Evolutionary conservation across 306 rosid species (phyloP).

Genomic region (Prunus campanulata): DNA sequence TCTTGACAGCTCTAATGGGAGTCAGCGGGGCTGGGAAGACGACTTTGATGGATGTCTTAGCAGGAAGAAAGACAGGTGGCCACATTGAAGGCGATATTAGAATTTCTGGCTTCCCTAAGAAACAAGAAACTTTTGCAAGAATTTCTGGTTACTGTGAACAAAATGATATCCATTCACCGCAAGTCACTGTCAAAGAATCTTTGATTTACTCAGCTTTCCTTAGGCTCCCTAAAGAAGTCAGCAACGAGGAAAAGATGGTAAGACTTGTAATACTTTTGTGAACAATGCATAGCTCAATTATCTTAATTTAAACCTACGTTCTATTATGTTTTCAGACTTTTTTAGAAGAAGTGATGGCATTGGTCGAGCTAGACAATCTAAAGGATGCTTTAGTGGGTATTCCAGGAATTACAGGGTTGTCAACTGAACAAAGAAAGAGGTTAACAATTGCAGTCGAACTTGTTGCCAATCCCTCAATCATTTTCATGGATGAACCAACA

Average conservation of each 20-base stretch:
- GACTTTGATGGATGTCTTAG: conserved; percentile 94
- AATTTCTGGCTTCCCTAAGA: conserved; percentile 91
- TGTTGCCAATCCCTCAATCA: conserved; percentile 96
- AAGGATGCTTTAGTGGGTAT: conserved; percentile 90
- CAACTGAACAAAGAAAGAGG: conserved; percentile 94
- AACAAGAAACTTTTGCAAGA: conserved; percentile 96
- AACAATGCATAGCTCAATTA: background rate
- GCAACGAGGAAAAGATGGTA: conserved; percentile 65
- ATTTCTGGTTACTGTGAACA: conserved; percentile 96
- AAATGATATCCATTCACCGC: conserved; percentile 97
- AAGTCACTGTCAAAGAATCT: conserved; percentile 86
- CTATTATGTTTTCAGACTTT: conserved; percentile 45
- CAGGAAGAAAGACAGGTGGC: conserved; percentile 96
- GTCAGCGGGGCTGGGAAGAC: conserved; percentile 99
- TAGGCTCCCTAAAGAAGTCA: conserved; percentile 85
- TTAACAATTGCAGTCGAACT: conserved; percentile 95
- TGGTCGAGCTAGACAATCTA: conserved; percentile 76
- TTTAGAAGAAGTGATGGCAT: conserved; percentile 91
- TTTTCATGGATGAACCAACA: conserved; percentile 99
- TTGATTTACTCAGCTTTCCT: conserved; percentile 96
- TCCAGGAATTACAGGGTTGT: conserved; percentile 92
- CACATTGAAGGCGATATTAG: conserved; percentile 83
- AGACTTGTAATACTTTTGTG: conserved; percentile 8
- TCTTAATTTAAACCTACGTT: conserved; percentile 12
- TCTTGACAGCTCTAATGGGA: conserved; percentile 95